These are phyloP conservation scores for Amorphotheca resinae DNA, from an alignment of 495 filamentous ascomycete genomes.

Conservation along the genomic window DNA sequence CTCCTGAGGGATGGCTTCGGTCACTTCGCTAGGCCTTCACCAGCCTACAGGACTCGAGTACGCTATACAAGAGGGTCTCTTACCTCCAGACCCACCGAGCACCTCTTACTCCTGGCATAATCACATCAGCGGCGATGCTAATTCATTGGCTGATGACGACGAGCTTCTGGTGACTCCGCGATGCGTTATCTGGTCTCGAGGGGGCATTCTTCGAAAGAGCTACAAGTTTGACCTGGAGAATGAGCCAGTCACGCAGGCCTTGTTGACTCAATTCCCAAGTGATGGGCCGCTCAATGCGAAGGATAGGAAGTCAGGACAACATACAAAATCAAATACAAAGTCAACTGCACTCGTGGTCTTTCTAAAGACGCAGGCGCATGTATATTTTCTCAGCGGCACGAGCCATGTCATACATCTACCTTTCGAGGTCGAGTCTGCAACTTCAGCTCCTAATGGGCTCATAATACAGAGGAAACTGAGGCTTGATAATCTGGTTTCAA, in stretches of 20 bases:
- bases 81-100: conserved; percentile 53
- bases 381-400: conserved; percentile 80
- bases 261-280: conserved; percentile 70
- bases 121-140: conserved; percentile 29
- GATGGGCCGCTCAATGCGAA: conserved; percentile 28
- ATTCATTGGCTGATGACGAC: conserved; percentile 37
- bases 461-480: conserved; percentile 66
- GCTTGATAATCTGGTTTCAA: conserved; percentile 26
- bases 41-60: conserved; percentile 71
- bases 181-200: conserved; percentile 85
- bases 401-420: conserved; percentile 88
- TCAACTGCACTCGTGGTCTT: conserved; percentile 76
- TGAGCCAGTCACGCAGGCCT: conserved; percentile 68
- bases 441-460: conserved; percentile 68
- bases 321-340: conserved; percentile 10
- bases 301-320: conserved; percentile 3
- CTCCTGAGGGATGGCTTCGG: conserved; percentile 56
- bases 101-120: conserved; percentile 65
- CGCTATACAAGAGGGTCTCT: conserved; percentile 67
- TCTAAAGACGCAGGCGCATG: conserved; percentile 82
- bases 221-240: conserved; percentile 82
- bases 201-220: conserved; percentile 70
- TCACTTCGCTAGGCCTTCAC: conserved; percentile 80
- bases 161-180: conserved; percentile 75
- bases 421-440: conserved; percentile 82